Conservation (phyloP, 495 filamentous ascomycete species). For the Tuber brumale region DNA sequence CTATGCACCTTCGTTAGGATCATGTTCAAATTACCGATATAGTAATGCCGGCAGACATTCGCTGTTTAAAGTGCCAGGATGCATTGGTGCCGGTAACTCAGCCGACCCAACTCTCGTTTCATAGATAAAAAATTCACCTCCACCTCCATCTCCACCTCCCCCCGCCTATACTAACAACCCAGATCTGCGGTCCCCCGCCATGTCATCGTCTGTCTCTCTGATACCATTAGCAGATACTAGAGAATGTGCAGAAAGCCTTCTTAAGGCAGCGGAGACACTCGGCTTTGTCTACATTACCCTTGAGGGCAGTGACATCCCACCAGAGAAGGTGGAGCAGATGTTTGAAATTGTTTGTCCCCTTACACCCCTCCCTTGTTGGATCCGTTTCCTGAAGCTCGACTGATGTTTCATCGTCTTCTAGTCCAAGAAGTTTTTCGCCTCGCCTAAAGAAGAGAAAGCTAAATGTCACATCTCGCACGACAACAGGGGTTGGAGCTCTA, state of each 20-base stretch:
- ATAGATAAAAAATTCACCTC: neutral
- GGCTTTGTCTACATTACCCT: conserved; percentile 87
- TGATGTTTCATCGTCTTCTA: conserved; percentile 40
- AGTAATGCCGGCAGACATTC: neutral
- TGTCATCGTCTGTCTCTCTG: conserved; percentile 56
- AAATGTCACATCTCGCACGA: conserved; percentile 64
- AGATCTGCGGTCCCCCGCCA: conserved; percentile 1
- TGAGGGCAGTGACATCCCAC: conserved; percentile 60
- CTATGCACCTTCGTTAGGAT: neutral
- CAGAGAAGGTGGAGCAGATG: conserved; percentile 58
- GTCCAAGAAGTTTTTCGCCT: conserved; percentile 73
- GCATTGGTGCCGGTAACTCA: neutral
- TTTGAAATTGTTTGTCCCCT: conserved; percentile 62
- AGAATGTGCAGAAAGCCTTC: conserved; percentile 61
- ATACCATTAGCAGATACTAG: conserved; percentile 63
- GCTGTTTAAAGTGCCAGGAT: neutral
- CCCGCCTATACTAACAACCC: neutral
- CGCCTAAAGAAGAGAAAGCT: conserved; percentile 64
- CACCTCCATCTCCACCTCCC: neutral
- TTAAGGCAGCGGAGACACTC: conserved; percentile 70
- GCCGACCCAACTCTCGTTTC: neutral
- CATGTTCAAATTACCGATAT: neutral
- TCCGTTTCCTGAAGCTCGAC: conserved; percentile 9
- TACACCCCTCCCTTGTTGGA: neutral
- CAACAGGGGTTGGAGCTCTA: conserved; percentile 83